Percentiles rank a stretch among this genome's conserved stretches.
Conservation (phyloP, 2,329 filamentous ascomycete species). For the Fusarium hainanense region DNA sequence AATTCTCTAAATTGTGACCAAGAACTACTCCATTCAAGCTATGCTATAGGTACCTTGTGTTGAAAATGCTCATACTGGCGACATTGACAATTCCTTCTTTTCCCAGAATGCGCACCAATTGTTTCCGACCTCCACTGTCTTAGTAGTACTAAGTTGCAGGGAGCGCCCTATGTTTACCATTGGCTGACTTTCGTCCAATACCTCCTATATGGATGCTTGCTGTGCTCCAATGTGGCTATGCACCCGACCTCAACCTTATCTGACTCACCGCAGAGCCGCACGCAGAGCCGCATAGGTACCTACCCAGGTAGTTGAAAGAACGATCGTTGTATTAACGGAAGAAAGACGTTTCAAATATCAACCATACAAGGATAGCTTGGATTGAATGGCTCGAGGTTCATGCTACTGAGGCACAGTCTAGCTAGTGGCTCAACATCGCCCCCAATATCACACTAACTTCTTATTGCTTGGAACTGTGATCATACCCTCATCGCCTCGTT, state of each 20-base stretch:
- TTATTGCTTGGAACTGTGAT: background rate
- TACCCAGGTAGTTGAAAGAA: background rate
- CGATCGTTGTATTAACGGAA: background rate
- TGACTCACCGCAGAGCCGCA: constrained; percentile 8
- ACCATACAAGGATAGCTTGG: background rate
- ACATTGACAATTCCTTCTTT: background rate
- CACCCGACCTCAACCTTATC: background rate
- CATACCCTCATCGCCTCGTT: background rate
- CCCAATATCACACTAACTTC: background rate
- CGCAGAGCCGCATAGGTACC: background rate
- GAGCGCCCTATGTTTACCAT: background rate
- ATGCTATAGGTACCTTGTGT: no score
- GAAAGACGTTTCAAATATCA: background rate
- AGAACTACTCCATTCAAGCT: background rate
- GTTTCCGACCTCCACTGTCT: background rate
- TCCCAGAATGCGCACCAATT: background rate
- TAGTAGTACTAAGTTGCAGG: background rate
- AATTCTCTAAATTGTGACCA: background rate
- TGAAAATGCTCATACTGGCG: constrained; percentile 11
- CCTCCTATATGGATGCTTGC: background rate
- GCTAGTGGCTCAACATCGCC: constrained; percentile 2
- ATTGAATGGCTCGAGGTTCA: background rate
- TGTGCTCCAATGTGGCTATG: background rate
- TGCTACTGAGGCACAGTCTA: constrained; percentile 17
- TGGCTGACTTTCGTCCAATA: background rate